Percentiles rank a stretch among this genome's conserved stretches.
Conservation (phyloP, 2,329 filamentous ascomycete species). For the Alternaria panax region DNA sequence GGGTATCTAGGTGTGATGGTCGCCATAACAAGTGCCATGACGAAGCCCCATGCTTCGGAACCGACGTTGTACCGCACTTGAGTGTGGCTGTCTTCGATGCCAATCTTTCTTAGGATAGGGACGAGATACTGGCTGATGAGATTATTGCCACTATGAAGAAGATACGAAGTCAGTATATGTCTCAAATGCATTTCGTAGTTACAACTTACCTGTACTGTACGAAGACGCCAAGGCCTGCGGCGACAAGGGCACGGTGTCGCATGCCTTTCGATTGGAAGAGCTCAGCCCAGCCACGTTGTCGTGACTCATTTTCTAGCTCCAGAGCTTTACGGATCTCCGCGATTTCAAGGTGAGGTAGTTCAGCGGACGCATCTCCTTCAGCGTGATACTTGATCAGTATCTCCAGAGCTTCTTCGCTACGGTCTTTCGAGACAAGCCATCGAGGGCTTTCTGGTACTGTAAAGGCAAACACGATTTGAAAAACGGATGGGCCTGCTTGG, state of each 20-base stretch:
- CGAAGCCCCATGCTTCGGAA: conserved; percentile 66
- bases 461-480: conserved; percentile 70
- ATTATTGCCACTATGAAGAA: conserved; percentile 59
- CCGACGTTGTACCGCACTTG: conserved; percentile 59
- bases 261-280: conserved; percentile 70
- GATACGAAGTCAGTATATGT: too few relatives aligned
- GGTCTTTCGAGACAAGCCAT: conserved; percentile 70
- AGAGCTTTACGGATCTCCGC: conserved; percentile 72
- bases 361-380: conserved; percentile 61
- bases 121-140: conserved; percentile 72
- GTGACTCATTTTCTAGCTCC: conserved; percentile 62
- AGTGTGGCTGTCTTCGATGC: conserved; percentile 58
- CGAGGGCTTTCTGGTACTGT: conserved; percentile 70
- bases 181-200: too few relatives aligned
- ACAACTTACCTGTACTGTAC: conserved; percentile 63
- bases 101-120: conserved; percentile 66
- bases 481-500: conserved; percentile 67
- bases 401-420: conserved; percentile 66
- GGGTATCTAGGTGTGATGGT: conserved; percentile 63
- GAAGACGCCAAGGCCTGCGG: conserved; percentile 69
- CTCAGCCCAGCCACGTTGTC: conserved; percentile 64
- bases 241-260: conserved; percentile 67
- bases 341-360: conserved; percentile 70
- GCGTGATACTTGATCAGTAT: conserved; percentile 71
- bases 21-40: conserved; percentile 64